These are phyloP conservation scores for Giardia muris DNA, from an alignment of 208 protist species.

Conservation along the genomic window DNA sequence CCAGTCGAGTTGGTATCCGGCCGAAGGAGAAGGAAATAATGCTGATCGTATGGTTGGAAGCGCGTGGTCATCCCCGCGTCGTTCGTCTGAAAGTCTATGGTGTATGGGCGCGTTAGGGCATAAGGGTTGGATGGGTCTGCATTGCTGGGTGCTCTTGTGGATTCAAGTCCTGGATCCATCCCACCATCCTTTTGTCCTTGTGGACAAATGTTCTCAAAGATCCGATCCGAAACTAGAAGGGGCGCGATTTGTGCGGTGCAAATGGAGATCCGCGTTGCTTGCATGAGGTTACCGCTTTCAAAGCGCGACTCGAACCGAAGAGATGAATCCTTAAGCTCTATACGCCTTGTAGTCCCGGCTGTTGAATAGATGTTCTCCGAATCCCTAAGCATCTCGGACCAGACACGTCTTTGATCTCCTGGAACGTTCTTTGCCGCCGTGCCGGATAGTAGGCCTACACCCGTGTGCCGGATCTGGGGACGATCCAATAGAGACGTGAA, in stretches of 20 bases:
- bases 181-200: too few relatives aligned
- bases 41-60: not conserved
- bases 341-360: not conserved
- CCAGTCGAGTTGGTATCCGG: constrained; percentile 48
- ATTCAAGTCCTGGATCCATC: too few relatives aligned
- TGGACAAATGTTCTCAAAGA: too few relatives aligned
- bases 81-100: not conserved
- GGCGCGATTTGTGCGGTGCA: not conserved
- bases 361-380: too few relatives aligned
- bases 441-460: not conserved
- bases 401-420: not conserved
- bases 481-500: not conserved
- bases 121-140: too few relatives aligned
- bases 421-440: not conserved
- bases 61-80: not conserved
- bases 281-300: not conserved
- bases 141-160: too few relatives aligned
- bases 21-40: constrained; percentile 48
- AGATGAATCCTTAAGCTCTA: not conserved
- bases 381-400: not conserved
- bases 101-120: not conserved
- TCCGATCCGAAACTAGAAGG: too few relatives aligned
- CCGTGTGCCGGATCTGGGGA: not conserved
- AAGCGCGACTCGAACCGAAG: not conserved
- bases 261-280: not conserved